phyloP scores from a whole-genome alignment of 768 basidiomycete genomes.

The Kwoniella sp. region DNA sequence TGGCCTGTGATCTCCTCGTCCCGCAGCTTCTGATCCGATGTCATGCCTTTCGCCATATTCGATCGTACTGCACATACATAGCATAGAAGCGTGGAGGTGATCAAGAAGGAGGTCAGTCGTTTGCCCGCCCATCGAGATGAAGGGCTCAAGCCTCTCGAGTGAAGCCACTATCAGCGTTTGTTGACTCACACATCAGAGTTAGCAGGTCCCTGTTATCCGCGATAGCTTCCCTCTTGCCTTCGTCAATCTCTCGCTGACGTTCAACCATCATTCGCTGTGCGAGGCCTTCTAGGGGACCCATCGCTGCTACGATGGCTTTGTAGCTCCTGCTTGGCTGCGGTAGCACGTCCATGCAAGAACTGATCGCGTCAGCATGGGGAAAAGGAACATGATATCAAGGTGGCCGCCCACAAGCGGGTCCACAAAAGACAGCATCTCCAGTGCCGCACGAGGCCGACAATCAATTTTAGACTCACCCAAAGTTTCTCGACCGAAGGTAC shows the following conservation, averaged over 20 bases:
- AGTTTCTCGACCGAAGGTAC: constrained; percentile 25
- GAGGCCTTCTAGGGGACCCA: constrained; percentile 30
- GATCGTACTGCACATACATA: constrained; percentile 21
- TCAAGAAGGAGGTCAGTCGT: too few relatives aligned
- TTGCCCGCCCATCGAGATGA: too few relatives aligned
- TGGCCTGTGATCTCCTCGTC: constrained; percentile 36
- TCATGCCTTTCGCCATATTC: constrained; percentile 21
- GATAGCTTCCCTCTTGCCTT: constrained; percentile 23
- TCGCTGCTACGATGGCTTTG: constrained; percentile 20
- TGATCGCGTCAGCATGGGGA: not conserved
- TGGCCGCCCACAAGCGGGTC: too few relatives aligned
- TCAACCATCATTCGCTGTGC: constrained; percentile 20
- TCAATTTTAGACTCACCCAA: constrained; percentile 25
- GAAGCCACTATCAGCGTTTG: too few relatives aligned
- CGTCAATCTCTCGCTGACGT: constrained; percentile 23
- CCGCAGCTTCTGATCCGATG: constrained; percentile 27
- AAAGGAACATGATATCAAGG: too few relatives aligned
- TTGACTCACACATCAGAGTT: constrained; percentile 33
- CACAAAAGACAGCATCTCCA: too few relatives aligned
- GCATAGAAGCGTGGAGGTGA: too few relatives aligned
- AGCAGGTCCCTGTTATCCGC: constrained; percentile 27
- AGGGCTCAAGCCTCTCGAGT: too few relatives aligned
- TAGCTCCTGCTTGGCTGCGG: constrained; percentile 26
- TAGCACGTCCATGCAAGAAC: not conserved
- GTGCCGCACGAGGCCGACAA: not conserved